Evolutionary conservation across 2,329 filamentous ascomycete genomes (phyloP).

Genomic region (Elsinoe batatas): DNA sequence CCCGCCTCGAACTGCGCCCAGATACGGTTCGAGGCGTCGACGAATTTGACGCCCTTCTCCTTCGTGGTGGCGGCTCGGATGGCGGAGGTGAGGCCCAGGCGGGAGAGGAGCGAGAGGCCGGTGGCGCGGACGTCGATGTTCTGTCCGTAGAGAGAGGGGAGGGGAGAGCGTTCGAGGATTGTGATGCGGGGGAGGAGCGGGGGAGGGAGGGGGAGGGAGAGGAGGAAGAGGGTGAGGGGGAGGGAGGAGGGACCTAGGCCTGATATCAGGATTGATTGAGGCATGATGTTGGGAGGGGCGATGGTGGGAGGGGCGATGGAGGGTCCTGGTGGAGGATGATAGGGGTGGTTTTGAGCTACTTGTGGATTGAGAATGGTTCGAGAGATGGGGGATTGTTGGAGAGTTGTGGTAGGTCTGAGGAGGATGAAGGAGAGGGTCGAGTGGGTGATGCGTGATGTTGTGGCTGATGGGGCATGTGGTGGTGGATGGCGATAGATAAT

Average conservation of each 20-base stretch:
- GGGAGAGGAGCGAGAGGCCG: slow-evolving; percentile 22
- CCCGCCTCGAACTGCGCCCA: slow-evolving; percentile 21
- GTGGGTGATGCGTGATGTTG: no score
- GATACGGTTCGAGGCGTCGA: slow-evolving; percentile 19
- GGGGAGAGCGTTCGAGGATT: slow-evolving; percentile 22
- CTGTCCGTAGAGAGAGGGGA: slow-evolving; percentile 21
- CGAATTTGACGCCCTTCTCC: slow-evolving; percentile 24
- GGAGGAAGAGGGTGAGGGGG: slow-evolving; percentile 27
- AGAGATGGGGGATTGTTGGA: no score
- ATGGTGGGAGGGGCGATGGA: background rate
- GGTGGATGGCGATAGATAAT: no score
- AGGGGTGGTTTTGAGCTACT: no score
- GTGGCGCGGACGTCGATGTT: slow-evolving; percentile 27
- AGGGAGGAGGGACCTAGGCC: background rate
- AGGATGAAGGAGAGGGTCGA: no score
- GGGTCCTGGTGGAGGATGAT: no score
- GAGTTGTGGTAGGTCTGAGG: no score
- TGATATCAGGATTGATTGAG: background rate
- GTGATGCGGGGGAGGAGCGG: slow-evolving; percentile 19
- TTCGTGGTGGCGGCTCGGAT: slow-evolving; percentile 20
- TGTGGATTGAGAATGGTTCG: no score
- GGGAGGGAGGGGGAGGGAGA: slow-evolving; percentile 21
- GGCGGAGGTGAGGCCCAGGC: slow-evolving; percentile 23
- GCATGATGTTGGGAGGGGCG: background rate
- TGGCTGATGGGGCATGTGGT: no score